Conservation (phyloP, 2,329 filamentous ascomycete genomes). For the Aspergillus sp. region DNA sequence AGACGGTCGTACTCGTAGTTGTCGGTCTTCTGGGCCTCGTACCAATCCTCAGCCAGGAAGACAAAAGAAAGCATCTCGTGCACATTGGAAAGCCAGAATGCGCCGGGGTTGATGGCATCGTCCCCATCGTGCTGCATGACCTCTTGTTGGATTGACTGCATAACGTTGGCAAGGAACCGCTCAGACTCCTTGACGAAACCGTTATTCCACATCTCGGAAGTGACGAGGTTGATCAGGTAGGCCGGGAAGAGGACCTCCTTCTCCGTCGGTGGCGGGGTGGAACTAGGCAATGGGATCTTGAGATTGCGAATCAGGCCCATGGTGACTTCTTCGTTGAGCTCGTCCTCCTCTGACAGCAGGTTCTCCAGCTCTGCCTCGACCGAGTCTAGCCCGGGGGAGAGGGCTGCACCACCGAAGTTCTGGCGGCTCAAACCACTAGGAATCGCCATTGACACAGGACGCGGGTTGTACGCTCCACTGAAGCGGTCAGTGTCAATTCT, state of each 20-base stretch:
- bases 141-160: slow-evolving; percentile 99
- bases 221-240: slow-evolving; percentile 98
- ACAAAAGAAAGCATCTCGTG: slow-evolving; percentile 99
- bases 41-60: slow-evolving; percentile 98
- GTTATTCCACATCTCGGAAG: slow-evolving; percentile 99
- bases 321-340: slow-evolving; percentile 93
- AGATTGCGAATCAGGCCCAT: slow-evolving; percentile 94
- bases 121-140: slow-evolving; percentile 99
- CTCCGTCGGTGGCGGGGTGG: slow-evolving; percentile 86
- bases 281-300: slow-evolving; percentile 88
- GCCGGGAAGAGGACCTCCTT: slow-evolving; percentile 99
- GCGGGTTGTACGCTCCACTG: slow-evolving; percentile 88
- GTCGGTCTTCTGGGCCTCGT: slow-evolving; percentile 97
- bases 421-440: slow-evolving; percentile 60
- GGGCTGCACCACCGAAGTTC: slow-evolving; percentile 71
- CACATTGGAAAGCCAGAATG: slow-evolving; percentile 98
- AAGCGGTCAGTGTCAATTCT: slow-evolving; percentile 83
- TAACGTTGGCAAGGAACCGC: slow-evolving; percentile 96
- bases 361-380: slow-evolving; percentile 94
- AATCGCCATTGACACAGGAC: slow-evolving; percentile 94
- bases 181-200: slow-evolving; percentile 99
- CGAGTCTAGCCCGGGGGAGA: slow-evolving; percentile 79
- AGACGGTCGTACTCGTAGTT: slow-evolving; percentile 98
- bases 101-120: slow-evolving; percentile 92
- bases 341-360: slow-evolving; percentile 90